A percentile compares a stretch with the other conserved stretches of the same genome.
Evolutionary conservation across 192 early-diverging fungal species (phyloP).

Genomic region (Backusella morwellensis): DNA sequence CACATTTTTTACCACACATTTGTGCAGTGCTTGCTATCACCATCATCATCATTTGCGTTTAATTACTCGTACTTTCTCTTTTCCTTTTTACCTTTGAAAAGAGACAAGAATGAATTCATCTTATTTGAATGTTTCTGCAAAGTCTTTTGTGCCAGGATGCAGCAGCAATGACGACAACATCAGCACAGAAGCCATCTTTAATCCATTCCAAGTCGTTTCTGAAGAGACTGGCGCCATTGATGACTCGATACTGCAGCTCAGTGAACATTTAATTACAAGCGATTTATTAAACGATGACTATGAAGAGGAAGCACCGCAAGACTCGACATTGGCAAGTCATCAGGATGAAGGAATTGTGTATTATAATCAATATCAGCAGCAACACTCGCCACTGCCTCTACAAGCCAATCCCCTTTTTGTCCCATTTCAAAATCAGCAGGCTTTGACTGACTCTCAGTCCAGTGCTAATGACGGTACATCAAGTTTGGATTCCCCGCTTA

Average conservation of each 20-base stretch:
- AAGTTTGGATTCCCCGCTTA: not conserved
- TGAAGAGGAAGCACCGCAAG: not conserved
- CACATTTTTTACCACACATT: not conserved
- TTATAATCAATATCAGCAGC: not conserved
- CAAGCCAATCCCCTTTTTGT: not conserved
- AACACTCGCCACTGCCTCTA: not conserved
- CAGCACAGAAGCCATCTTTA: not conserved
- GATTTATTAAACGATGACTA: conserved; percentile 12
- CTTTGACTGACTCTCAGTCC: not conserved
- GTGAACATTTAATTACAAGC: not conserved
- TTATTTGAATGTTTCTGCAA: not conserved
- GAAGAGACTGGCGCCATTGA: not conserved
- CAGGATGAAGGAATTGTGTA: not conserved
- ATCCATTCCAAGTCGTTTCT: not conserved
- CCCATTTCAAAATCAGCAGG: not conserved
- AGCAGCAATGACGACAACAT: not conserved
- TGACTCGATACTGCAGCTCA: not conserved
- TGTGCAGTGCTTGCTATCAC: not conserved
- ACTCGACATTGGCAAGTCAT: not conserved
- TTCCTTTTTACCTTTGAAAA: not conserved
- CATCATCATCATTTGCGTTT: not conserved
- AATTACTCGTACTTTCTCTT: not conserved
- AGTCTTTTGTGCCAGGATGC: not conserved
- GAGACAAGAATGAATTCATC: not conserved
- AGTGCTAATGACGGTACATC: not conserved